Base-by-base conservation (phyloP, 2,329 filamentous ascomycete species). In the Phaeosphaeriaceae sp. region DNA sequence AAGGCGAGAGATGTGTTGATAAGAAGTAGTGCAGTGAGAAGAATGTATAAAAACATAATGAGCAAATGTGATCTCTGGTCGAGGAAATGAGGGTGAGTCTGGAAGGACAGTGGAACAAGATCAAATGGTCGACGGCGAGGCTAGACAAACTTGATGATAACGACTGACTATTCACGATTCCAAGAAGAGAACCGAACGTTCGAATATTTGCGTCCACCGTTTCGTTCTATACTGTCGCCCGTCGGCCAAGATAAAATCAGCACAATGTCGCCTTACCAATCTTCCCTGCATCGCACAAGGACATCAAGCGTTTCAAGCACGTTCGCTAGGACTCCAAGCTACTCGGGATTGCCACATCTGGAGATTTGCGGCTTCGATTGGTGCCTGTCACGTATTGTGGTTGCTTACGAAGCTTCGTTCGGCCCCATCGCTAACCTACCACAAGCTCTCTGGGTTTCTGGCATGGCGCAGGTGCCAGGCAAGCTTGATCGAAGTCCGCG, bases 401-500 rank as follows among this genome's bases (percentile, higher is more conserved):
- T 49, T 49, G 48, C 48, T 50, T 40, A 50, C 27, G 48, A 50
- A 50, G 31, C 48, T 50, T 50, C 24, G 15, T 24, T n/a, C 17
- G 31, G 31, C 31, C 48, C 48, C 33, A 41, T 17, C 6, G 27
- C 27, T 36, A 33, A n/a, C 15, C n/a, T 31, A 19, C n/a, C 3
- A 19, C 17, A 31, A 33, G 15, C 19, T 17, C 13, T 33, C 10
- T 33, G 22, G 47, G 47, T n/a, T 20, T 19, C 20, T 3, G 11
- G 25, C 22, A 19, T 25, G 45, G 17, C 25, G 45, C 7, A 13
- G 7, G 9, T 17, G 25, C 17, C 45, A 48, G 27, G 9, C 17
- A 15, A 48, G 11, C 9, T 25, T n/a, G n/a, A 27, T 13, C n/a
- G 45, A 27, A 48, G 45, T 48, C 45, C 45, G 45, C 45, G 11